Conservation (phyloP, 495 filamentous ascomycete genomes). For the Astrocystis sublimbata region DNA sequence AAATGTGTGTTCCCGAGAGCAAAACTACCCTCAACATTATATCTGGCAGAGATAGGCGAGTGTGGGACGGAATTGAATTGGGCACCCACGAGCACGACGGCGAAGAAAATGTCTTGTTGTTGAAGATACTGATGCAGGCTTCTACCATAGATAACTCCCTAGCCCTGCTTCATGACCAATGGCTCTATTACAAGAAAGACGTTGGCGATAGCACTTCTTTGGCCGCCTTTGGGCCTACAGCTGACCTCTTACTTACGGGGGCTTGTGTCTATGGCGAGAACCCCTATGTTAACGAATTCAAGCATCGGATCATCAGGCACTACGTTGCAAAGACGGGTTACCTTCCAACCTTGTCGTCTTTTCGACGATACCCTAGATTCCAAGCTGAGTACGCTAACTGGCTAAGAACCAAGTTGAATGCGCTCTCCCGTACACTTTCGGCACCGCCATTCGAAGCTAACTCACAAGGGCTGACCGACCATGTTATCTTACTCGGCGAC, state of each 20-base stretch:
- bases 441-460: not conserved
- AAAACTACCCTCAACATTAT: slow-evolving; percentile 2
- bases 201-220: not conserved
- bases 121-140: not conserved
- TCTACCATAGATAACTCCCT: not conserved
- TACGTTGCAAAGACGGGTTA: not conserved
- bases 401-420: not conserved
- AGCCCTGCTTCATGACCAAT: slow-evolving; percentile 7
- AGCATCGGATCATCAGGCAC: not conserved
- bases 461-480: not conserved
- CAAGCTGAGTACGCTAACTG: not conserved
- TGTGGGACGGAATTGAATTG: not conserved
- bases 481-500: not conserved
- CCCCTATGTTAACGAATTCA: not conserved
- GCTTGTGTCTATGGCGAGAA: slow-evolving; percentile 3
- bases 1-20: not conserved
- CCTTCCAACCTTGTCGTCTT: not conserved
- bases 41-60: not conserved
- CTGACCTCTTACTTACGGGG: not conserved
- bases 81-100: too few relatives aligned
- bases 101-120: too few relatives aligned
- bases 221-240: not conserved
- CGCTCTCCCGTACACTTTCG: not conserved
- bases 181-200: not conserved
- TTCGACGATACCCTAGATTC: not conserved